Evolutionary conservation across 2,329 filamentous ascomycete species (phyloP), one percentile per base, ranked within the genome.

Genomic region (Pleomassaria siparia): DNA sequence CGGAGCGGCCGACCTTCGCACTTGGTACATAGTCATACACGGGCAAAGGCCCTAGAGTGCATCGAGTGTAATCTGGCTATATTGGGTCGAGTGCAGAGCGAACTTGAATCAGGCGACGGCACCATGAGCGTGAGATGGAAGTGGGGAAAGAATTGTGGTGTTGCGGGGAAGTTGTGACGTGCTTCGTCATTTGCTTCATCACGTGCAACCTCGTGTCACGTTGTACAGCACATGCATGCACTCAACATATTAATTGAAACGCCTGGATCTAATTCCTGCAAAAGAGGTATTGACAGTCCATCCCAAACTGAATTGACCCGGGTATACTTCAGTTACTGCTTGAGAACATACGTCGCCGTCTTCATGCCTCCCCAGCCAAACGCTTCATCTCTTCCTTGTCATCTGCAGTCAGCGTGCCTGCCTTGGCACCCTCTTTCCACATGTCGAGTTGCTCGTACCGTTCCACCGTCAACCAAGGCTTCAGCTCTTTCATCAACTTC

Each of bases 371-470:
- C 10, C 24, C 54, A 8, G 60, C 66, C 62, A 70, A 58, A 18
- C 43, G 49, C 45, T 59, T 63, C 69, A 72, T 72, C 18, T 48
- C 56, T 21, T 56, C 56, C 46, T 60, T 67, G 25, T 71, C 68
- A 22, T 64, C 62, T n/a, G 50, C 53, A 7, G 50, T 61, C 46
- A 72, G 51, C 2, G 45, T 56, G 10, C 66, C 63, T 20, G 56
- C 50, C 45, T 70, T 73, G 2, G 69, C 71, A 6, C 47, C 50
- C 15, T 72, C 70, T 47, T 74, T 74, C 63, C 70, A 66, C 12
- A 40, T 53, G 42, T 73, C 69, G 25, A 72, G 39, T 42, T 52
- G 53, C 22, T 54, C 60, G 43, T 69, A 67, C 39, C 62, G 50
- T 26, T 58, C 65, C 5, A 44, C 43, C 2, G 45, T 42, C 15